Percentiles rank a stretch among this genome's conserved stretches.
These are phyloP conservation scores for Saturnispora diversa DNA, from an alignment of 805 yeast species.

Conservation along the genomic window DNA sequence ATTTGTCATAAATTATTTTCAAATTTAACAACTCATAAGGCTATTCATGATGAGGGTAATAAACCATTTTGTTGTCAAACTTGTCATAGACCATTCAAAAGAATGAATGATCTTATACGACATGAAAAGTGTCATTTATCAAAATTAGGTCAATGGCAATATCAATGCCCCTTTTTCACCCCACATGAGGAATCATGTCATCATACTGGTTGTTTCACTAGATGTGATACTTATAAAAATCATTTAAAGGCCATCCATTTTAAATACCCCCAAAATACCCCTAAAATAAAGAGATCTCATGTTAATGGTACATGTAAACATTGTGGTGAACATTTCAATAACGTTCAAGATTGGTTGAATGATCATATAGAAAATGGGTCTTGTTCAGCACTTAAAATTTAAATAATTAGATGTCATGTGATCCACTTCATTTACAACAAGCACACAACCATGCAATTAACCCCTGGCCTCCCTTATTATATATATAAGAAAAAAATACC, in stretches of 20 bases:
- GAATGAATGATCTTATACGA: slow-evolving; percentile 79
- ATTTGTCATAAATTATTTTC: slow-evolving; percentile 46
- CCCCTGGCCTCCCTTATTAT: too few relatives aligned
- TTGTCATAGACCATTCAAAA: slow-evolving; percentile 78
- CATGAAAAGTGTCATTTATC: slow-evolving; percentile 84
- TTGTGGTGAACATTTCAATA: slow-evolving; percentile 58
- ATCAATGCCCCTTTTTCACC: slow-evolving; percentile 66
- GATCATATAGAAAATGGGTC: slow-evolving; percentile 54
- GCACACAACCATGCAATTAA: too few relatives aligned
- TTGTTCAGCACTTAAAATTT: slow-evolving; percentile 25
- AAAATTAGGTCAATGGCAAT: slow-evolving; percentile 59
- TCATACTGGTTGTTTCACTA: slow-evolving; percentile 72
- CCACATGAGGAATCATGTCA: slow-evolving; percentile 45
- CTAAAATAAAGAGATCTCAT: slow-evolving; percentile 61
- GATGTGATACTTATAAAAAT: slow-evolving; percentile 89
- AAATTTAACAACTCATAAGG: slow-evolving; percentile 75
- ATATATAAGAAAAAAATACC: too few relatives aligned
- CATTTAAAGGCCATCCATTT: slow-evolving; percentile 87
- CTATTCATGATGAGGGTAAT: slow-evolving; percentile 66
- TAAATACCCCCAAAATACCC: slow-evolving; percentile 79
- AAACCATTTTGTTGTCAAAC: slow-evolving; percentile 73
- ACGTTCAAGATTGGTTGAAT: slow-evolving; percentile 73
- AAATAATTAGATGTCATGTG: background rate
- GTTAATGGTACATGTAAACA: slow-evolving; percentile 71
- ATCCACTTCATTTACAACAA: background rate